Conservation (phyloP, 352 stramenopile species). For the Pythium scleroteichum region DNA sequence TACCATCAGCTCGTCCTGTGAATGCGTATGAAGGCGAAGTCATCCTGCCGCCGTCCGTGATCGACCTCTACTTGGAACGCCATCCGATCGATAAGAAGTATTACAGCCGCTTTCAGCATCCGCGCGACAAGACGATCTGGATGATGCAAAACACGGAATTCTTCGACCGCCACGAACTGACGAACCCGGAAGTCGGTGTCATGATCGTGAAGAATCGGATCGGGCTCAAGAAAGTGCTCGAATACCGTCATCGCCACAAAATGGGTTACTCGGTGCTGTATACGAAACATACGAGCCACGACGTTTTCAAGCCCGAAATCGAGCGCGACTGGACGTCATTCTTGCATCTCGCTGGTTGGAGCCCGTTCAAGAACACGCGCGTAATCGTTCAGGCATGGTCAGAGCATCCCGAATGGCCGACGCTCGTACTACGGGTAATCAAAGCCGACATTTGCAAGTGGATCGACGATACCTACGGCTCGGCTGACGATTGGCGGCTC, state of each 20-base stretch:
- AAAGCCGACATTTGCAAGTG: conserved; percentile 62
- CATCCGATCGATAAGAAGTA: conserved; percentile 77
- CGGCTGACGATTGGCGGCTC: conserved; percentile 47
- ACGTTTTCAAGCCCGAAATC: conserved; percentile 57
- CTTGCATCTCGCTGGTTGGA: conserved; percentile 67
- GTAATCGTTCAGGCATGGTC: conserved; percentile 74
- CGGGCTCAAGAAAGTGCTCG: conserved; percentile 77
- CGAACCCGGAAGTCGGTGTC: conserved; percentile 68
- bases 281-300: conserved; percentile 79
- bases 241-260: conserved; percentile 74
- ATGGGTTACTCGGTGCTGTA: conserved; percentile 82
- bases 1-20: conserved; percentile 67
- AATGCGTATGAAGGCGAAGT: conserved; percentile 40
- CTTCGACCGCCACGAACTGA: conserved; percentile 78
- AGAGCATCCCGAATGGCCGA: conserved; percentile 70
- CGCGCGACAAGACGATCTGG: conserved; percentile 76
- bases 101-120: conserved; percentile 52
- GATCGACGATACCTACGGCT: conserved; percentile 62
- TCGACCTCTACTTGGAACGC: conserved; percentile 78
- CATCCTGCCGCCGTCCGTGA: conserved; percentile 66
- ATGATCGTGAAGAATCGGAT: conserved; percentile 86
- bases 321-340: conserved; percentile 77
- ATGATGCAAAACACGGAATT: conserved; percentile 88
- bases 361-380: conserved; percentile 77
- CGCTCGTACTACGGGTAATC: conserved; percentile 69